Conservation (phyloP, 177 flowering plant species). For the Vitis hybrid region DNA sequence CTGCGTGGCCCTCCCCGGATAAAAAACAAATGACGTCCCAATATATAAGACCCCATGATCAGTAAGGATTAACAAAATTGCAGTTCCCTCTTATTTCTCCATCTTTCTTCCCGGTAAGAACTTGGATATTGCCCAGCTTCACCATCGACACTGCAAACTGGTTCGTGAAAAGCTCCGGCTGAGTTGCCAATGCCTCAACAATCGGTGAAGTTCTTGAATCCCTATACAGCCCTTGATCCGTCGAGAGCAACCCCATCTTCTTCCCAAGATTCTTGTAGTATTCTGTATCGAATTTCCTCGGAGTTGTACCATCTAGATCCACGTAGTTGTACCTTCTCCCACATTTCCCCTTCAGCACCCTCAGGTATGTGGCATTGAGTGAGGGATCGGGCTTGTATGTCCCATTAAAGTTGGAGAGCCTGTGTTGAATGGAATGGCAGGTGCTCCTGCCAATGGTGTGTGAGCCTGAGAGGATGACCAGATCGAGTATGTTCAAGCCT, state of each 20-base stretch:
- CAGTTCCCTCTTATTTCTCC: constrained; percentile 72
- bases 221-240: constrained; percentile 56
- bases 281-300: constrained; percentile 45
- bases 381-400: constrained; percentile 50
- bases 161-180: constrained; percentile 37
- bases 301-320: constrained; percentile 63
- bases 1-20: too few relatives aligned
- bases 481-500: constrained; percentile 62
- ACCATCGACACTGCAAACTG: constrained; percentile 79
- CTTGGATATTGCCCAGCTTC: constrained; percentile 62
- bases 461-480: constrained; percentile 84
- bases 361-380: constrained; percentile 42
- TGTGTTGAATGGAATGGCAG: constrained; percentile 54
- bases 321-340: constrained; percentile 61
- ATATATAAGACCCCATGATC: too few relatives aligned
- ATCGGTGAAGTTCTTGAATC: constrained; percentile 63
- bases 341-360: constrained; percentile 71
- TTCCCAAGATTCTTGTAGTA: constrained; percentile 64
- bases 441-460: constrained; percentile 81
- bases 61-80: constrained; percentile 40
- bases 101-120: constrained; percentile 41
- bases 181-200: constrained; percentile 41
- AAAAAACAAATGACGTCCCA: too few relatives aligned
- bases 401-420: constrained; percentile 57
- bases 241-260: constrained; percentile 58